Evolutionary conservation across 129 eudicot species (phyloP).

Genomic region (Dittrichia graveolens): DNA sequence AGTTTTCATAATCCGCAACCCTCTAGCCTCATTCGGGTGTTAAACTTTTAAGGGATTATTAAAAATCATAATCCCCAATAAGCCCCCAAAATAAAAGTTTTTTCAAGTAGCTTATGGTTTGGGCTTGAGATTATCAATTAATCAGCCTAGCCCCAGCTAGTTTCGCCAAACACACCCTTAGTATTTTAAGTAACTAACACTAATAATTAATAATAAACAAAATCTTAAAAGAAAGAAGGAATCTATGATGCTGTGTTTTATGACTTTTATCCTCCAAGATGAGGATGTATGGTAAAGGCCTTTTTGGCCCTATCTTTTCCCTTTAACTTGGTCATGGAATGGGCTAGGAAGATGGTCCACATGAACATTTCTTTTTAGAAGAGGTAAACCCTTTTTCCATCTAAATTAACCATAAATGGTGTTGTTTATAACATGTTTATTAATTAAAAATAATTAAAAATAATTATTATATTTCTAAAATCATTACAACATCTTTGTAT

Average conservation of each 20-base stretch:
- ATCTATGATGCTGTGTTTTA: conserved; percentile 27
- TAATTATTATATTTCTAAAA: no score
- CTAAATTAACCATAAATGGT: conserved; percentile 15
- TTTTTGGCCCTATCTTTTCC: conserved; percentile 37
- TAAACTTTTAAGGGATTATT: no score
- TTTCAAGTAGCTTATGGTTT: no score
- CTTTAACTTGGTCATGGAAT: conserved; percentile 26
- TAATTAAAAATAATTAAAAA: not conserved
- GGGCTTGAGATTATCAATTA: no score
- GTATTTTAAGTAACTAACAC: no score
- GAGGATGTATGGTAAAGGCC: conserved; percentile 34
- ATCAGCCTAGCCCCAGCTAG: no score
- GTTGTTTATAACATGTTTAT: not conserved
- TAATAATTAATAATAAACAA: not conserved
- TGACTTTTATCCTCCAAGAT: conserved; percentile 19
- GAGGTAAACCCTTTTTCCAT: conserved; percentile 25
- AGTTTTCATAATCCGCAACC: no score
- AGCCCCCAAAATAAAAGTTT: no score
- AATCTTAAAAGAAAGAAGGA: conserved; percentile 15
- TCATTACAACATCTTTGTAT: no score
- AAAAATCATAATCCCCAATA: no score
- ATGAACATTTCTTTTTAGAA: conserved; percentile 32
- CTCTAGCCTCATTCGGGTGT: no score
- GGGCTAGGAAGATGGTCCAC: conserved; percentile 24
- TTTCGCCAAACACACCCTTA: no score